These are phyloP conservation scores for Entomortierella lignicola DNA, from an alignment of 192 early-diverging fungal genomes.

Conservation along the genomic window DNA sequence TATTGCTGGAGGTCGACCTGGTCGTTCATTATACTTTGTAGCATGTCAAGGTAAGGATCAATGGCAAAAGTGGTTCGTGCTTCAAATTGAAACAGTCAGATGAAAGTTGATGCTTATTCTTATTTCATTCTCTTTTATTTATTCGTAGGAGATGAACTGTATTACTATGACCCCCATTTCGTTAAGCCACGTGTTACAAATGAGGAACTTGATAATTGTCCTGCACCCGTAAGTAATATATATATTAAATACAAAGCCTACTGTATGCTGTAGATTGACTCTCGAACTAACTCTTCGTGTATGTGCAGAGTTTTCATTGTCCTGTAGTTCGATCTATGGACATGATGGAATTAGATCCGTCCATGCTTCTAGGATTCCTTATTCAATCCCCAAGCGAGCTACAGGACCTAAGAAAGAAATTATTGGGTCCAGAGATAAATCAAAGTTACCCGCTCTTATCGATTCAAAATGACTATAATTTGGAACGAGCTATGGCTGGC, in stretches of 20 bases:
- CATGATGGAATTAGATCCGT: conserved; percentile 52
- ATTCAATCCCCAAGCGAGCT: conserved; percentile 41
- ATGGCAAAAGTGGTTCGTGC: neutral
- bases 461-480: conserved; percentile 6
- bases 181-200: conserved; percentile 35
- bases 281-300: too few species aligned
- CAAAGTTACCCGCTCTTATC: conserved; percentile 17
- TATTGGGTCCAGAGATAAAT: conserved; percentile 13
- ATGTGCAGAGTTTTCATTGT: conserved; percentile 46
- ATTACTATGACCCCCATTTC: conserved; percentile 55
- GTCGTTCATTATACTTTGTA: conserved; percentile 56
- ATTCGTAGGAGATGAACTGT: conserved; percentile 47
- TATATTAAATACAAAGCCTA: neutral
- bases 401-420: conserved; percentile 12
- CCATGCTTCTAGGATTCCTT: conserved; percentile 53
- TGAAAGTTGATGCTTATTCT: neutral
- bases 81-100: neutral
- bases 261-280: too few species aligned
- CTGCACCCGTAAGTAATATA: conserved; percentile 18
- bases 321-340: conserved; percentile 46
- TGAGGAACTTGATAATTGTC: conserved; percentile 16
- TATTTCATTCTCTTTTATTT: neutral
- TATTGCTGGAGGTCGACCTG: conserved; percentile 55
- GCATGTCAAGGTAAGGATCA: conserved; percentile 44
- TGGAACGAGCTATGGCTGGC: neutral